Evolutionary conservation across 2,329 filamentous ascomycete species (phyloP).

Genomic region (Aureobasidium sp.): DNA sequence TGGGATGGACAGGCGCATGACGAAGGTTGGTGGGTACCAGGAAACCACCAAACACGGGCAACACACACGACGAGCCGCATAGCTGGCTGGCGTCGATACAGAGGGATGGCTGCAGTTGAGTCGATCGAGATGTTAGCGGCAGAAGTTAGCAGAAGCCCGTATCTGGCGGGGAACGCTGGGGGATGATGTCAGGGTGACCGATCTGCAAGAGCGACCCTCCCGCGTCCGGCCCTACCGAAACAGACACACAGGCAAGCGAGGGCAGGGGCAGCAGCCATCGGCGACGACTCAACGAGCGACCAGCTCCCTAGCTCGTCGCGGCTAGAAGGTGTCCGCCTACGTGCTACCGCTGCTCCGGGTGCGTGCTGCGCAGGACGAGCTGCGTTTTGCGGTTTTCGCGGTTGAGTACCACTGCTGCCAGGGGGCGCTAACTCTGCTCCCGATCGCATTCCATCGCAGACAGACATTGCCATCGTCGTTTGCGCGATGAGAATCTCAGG

Average conservation of each 20-base stretch:
- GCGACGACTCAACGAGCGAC: no score
- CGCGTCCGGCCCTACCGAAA: conserved; percentile 5
- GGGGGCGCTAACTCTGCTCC: background rate
- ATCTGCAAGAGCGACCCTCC: background rate
- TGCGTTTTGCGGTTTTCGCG: conserved; percentile 2
- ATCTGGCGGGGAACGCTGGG: conserved; percentile 6
- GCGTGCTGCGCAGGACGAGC: background rate
- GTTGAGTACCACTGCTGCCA: background rate
- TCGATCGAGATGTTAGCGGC: conserved; percentile 10
- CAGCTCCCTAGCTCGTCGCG: conserved; percentile 8
- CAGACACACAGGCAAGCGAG: background rate
- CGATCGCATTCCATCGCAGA: background rate
- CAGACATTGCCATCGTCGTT: background rate
- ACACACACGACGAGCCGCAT: conserved; percentile 12
- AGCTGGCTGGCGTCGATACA: conserved; percentile 9
- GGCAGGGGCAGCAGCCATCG: background rate
- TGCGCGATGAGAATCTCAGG: background rate
- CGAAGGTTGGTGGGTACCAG: conserved; percentile 12
- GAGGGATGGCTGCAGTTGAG: conserved; percentile 4
- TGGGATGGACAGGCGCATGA: conserved; percentile 14
- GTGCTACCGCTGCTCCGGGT: background rate
- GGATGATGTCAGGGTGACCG: conserved; percentile 11
- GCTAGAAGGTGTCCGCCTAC: conserved; percentile 5
- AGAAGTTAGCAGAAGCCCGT: conserved; percentile 2
- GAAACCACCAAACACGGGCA: conserved; percentile 2